Percentiles rank a stretch among this genome's conserved stretches.
phyloP scores from a whole-genome alignment of 176 grass and related monocot genomes.

The Hyparrhenia diplandra region DNA sequence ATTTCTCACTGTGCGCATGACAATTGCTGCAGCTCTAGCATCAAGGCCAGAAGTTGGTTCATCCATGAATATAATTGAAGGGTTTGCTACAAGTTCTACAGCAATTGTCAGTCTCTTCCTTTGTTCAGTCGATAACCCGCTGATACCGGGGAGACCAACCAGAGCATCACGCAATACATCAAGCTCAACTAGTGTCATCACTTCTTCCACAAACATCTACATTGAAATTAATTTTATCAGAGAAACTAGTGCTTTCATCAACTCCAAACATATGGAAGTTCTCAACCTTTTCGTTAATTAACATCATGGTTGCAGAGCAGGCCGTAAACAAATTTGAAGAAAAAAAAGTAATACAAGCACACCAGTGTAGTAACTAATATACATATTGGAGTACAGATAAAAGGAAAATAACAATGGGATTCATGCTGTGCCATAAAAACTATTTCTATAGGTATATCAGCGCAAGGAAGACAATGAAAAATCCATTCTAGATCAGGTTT shows the following conservation, averaged over 20 bases:
- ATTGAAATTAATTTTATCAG: conserved; percentile 16
- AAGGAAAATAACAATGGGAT: background rate
- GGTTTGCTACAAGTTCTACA: conserved; percentile 83
- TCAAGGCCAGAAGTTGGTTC: conserved; percentile 96
- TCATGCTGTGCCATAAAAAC: background rate
- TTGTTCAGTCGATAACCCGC: conserved; percentile 84
- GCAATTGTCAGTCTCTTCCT: conserved; percentile 86
- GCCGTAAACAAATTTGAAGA: background rate
- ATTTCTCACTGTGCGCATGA: conserved; percentile 89
- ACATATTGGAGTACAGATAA: background rate
- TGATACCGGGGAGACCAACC: conserved; percentile 61
- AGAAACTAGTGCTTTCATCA: background rate
- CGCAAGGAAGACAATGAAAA: background rate
- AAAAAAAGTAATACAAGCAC: background rate
- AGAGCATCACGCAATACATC: background rate
- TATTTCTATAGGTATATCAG: background rate
- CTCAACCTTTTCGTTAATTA: background rate
- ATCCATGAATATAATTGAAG: conserved; percentile 95
- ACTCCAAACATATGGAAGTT: background rate
- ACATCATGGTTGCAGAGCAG: background rate
- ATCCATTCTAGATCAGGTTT: background rate
- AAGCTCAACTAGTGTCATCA: conserved; percentile 88
- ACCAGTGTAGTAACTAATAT: background rate
- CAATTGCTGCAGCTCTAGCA: conserved; percentile 90
- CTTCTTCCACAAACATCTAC: conserved; percentile 83